Conservation (phyloP, 768 basidiomycete species). For the Trichaptum fuscoviolaceum region DNA sequence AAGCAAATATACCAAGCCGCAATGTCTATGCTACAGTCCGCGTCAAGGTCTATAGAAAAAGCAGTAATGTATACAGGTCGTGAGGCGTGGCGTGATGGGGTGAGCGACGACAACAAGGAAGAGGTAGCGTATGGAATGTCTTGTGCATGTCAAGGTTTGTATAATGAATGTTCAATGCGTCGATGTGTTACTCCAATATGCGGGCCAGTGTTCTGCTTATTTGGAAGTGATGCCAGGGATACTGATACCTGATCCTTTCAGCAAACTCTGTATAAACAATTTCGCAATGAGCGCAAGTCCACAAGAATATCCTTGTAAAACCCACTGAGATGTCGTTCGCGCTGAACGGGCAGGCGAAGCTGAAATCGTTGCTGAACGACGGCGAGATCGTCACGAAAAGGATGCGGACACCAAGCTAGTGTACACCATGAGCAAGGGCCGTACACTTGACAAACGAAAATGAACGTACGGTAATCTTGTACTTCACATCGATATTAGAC, state of each 20-base stretch:
- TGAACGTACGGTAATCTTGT: slow-evolving; percentile 56
- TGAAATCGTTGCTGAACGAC: slow-evolving; percentile 53
- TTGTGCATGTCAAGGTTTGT: too few species aligned
- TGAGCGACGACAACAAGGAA: not conserved
- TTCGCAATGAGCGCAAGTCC: not conserved
- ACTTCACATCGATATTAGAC: slow-evolving; percentile 51
- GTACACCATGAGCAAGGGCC: slow-evolving; percentile 10
- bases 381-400: slow-evolving; percentile 65
- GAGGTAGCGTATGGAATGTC: not conserved
- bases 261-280: not conserved
- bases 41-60: not conserved
- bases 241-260: slow-evolving; percentile 2
- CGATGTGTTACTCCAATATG: not conserved
- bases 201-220: not conserved
- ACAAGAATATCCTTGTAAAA: not conserved
- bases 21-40: not conserved
- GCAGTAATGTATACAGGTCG: not conserved
- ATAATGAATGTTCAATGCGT: too few species aligned
- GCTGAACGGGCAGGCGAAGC: slow-evolving; percentile 60
- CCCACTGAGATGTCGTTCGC: slow-evolving; percentile 27
- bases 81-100: not conserved
- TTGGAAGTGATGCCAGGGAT: not conserved
- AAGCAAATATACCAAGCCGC: not conserved
- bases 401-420: slow-evolving; percentile 58
- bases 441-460: slow-evolving; percentile 7